These are phyloP conservation scores for Hortaea sp. DNA, from an alignment of 2,329 filamentous ascomycete genomes.

Conservation along the genomic window DNA sequence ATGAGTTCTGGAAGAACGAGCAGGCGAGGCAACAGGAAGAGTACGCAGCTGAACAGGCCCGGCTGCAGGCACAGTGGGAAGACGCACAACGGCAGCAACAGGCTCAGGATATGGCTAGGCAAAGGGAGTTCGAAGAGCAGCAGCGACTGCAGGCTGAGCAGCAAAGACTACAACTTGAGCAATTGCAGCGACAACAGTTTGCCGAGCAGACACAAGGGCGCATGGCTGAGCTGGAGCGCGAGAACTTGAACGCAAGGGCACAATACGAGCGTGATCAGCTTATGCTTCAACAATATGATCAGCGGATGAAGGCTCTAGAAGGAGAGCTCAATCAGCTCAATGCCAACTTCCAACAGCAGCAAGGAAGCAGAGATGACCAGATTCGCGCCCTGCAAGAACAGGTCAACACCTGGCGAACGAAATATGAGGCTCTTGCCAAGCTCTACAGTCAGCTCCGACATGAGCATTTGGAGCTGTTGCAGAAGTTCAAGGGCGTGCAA, in stretches of 20 bases:
- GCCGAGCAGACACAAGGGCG: constrained; percentile 91
- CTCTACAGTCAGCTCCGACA: constrained; percentile 92
- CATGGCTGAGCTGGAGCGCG: constrained; percentile 88
- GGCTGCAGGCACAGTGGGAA: constrained; percentile 78
- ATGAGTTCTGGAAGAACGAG: constrained; percentile 96
- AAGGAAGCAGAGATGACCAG: constrained; percentile 85
- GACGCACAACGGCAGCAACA: constrained; percentile 73
- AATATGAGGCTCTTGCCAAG: constrained; percentile 94
- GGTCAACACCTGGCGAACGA: constrained; percentile 93
- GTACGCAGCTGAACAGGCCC: constrained; percentile 86
- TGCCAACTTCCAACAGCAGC: constrained; percentile 74
- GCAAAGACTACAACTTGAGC: constrained; percentile 81
- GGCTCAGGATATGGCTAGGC: constrained; percentile 71
- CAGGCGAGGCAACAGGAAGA: constrained; percentile 84
- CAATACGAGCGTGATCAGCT: constrained; percentile 97
- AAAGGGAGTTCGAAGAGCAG: constrained; percentile 93
- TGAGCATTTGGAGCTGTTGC: constrained; percentile 86
- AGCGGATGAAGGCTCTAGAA: constrained; percentile 86
- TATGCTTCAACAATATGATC: constrained; percentile 91
- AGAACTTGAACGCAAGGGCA: constrained; percentile 85
- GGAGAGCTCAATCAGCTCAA: constrained; percentile 75
- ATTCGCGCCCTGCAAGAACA: constrained; percentile 89
- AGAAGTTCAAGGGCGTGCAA: constrained; percentile 94
- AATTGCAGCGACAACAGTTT: constrained; percentile 76
- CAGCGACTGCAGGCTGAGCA: constrained; percentile 81